Percentiles rank a stretch among this genome's conserved stretches.
Conservation (phyloP, 1,139 yeast species). For the Tardiomyces blankii region DNA sequence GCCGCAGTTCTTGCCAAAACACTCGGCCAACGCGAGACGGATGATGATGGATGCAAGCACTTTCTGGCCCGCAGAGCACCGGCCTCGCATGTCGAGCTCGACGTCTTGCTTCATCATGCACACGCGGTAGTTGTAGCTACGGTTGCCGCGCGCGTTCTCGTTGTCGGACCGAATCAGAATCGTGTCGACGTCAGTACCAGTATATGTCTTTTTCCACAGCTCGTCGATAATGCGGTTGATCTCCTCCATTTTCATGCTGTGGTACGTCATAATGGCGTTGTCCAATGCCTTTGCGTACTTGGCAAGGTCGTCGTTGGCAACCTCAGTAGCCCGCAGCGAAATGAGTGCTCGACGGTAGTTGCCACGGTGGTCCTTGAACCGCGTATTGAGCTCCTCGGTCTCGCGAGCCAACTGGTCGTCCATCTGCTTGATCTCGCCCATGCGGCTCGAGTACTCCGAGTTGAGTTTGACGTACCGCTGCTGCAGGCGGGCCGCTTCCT, state of each 20-base stretch:
- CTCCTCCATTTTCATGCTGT: slow-evolving; percentile 84
- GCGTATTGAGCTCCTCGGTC: slow-evolving; percentile 49
- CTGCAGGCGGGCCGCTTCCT: slow-evolving; percentile 44
- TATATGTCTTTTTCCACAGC: slow-evolving; percentile 87
- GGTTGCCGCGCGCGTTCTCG: slow-evolving; percentile 35
- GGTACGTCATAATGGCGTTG: slow-evolving; percentile 88
- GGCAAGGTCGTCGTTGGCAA: slow-evolving; percentile 76
- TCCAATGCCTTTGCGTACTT: slow-evolving; percentile 82
- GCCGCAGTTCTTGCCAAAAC: slow-evolving; percentile 93
- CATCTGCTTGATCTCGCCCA: slow-evolving; percentile 80
- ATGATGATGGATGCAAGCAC: slow-evolving; percentile 89
- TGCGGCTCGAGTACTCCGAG: slow-evolving; percentile 60
- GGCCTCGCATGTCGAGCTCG: slow-evolving; percentile 94
- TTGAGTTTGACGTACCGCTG: slow-evolving; percentile 45
- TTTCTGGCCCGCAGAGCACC: slow-evolving; percentile 98
- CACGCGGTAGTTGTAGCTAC: slow-evolving; percentile 81
- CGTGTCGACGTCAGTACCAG: slow-evolving; percentile 91
- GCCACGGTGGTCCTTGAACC: slow-evolving; percentile 56
- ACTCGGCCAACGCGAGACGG: slow-evolving; percentile 85
- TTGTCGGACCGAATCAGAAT: slow-evolving; percentile 79
- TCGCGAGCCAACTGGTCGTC: slow-evolving; percentile 56
- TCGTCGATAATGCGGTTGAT: slow-evolving; percentile 82
- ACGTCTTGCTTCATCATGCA: slow-evolving; percentile 90
- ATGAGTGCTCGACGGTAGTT: slow-evolving; percentile 64
- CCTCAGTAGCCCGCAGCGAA: slow-evolving; percentile 60